Evolutionary conservation across 129 eudicot genomes (phyloP).

Genomic region (Gnaphalium uliginosum): DNA sequence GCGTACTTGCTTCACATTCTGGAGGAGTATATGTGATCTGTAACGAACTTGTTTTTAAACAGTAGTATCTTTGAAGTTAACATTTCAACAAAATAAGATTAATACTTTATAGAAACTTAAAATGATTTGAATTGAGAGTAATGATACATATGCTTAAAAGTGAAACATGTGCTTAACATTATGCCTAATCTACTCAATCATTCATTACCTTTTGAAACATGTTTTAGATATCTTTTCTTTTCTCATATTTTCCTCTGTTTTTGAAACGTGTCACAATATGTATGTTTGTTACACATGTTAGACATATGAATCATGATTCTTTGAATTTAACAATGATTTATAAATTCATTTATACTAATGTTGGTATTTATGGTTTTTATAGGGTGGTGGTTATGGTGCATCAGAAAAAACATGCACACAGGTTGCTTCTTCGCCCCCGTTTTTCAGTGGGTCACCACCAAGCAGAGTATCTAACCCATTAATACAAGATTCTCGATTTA

Average conservation of each 20-base stretch:
- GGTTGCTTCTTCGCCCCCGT: constrained; percentile 76
- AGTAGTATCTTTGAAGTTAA: background rate
- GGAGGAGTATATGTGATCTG: constrained; percentile 2
- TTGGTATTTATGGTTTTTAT: background rate
- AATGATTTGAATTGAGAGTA: background rate
- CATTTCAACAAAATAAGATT: background rate
- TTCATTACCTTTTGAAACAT: no score
- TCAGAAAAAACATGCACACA: constrained; percentile 45
- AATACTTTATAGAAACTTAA: background rate
- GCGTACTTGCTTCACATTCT: background rate
- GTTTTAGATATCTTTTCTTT: background rate
- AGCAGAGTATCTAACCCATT: constrained; percentile 91
- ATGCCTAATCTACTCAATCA: no score
- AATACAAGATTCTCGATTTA: constrained; percentile 75
- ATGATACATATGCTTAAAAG: no score
- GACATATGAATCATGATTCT: no score
- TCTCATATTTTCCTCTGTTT: background rate
- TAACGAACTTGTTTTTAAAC: background rate
- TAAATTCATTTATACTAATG: background rate
- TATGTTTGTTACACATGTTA: no score
- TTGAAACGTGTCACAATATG: no score
- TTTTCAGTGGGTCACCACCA: constrained; percentile 93
- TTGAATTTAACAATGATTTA: background rate
- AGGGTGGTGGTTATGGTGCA: constrained; percentile 54
- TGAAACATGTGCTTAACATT: no score